These are phyloP conservation scores for Pelagophyceae sp. DNA, from an alignment of 352 stramenopile genomes.

Conservation along the genomic window DNA sequence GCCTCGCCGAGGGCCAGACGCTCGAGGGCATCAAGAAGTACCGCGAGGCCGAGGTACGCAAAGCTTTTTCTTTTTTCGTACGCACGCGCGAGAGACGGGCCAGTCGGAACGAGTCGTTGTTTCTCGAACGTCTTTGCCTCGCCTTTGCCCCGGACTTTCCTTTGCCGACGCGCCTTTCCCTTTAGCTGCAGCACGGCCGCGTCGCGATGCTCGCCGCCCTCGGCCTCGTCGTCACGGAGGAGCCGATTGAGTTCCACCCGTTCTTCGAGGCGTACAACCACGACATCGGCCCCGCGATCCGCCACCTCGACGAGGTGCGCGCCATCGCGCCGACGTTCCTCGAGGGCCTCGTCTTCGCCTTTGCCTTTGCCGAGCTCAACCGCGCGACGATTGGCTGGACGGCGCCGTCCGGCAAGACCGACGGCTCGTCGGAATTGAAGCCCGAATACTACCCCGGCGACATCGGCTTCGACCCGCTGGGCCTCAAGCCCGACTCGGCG, in stretches of 20 bases:
- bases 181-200: no score
- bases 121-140: no score
- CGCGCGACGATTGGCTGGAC: constrained; percentile 17
- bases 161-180: no score
- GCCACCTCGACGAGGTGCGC: constrained; percentile 37
- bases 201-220: no score
- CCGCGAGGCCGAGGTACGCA: constrained; percentile 22
- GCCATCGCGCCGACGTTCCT: constrained; percentile 35
- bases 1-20: constrained; percentile 22
- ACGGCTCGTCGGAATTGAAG: constrained; percentile 13
- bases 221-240: no score
- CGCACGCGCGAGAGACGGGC: no score
- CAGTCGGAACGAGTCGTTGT: no score
- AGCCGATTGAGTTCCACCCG: no score
- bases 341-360: constrained; percentile 22
- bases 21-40: not conserved
- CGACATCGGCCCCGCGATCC: constrained; percentile 40
- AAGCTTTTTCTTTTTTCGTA: no score
- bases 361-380: constrained; percentile 14
- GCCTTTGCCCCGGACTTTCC: no score
- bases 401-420: constrained; percentile 6
- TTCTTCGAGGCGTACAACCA: no score
- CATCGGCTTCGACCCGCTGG: constrained; percentile 18
- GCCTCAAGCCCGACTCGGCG: constrained; percentile 5
- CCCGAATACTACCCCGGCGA: constrained; percentile 17